Percentiles rank a stretch among this genome's conserved stretches.
phyloP scores from a whole-genome alignment of 129 eudicot genomes.

The Centaurea solstitialis region DNA sequence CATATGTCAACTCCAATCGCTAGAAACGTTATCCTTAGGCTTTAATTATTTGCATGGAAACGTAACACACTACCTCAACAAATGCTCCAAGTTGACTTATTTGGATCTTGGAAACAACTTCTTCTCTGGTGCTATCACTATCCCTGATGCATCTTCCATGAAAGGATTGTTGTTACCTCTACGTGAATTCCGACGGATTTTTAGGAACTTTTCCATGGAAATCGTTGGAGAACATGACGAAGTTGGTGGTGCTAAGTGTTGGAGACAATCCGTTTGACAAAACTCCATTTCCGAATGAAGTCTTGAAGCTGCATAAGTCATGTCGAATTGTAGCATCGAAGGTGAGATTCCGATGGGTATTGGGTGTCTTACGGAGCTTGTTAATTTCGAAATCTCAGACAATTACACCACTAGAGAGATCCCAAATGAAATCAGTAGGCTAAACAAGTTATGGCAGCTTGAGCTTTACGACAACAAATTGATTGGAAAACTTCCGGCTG shows the following conservation, averaged over 20 bases:
- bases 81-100: too few relatives aligned
- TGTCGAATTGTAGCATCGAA: conserved; percentile 69
- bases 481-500: too few relatives aligned
- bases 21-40: conserved; percentile 67
- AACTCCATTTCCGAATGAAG: conserved; percentile 57
- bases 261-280: conserved; percentile 66
- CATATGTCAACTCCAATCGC: conserved; percentile 50
- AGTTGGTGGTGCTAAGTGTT: too few relatives aligned
- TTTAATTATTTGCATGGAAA: conserved; percentile 45
- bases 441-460: too few relatives aligned
- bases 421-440: conserved; percentile 58
- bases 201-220: conserved; percentile 70
- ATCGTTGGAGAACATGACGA: conserved; percentile 54
- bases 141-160: conserved; percentile 60
- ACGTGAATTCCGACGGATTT: conserved; percentile 58
- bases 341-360: conserved; percentile 73
- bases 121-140: too few relatives aligned
- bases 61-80: conserved; percentile 41
- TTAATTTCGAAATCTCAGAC: conserved; percentile 52
- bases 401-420: conserved; percentile 64
- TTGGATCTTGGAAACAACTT: too few relatives aligned
- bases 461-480: too few relatives aligned
- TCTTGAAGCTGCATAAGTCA: conserved; percentile 38
- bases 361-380: conserved; percentile 58
- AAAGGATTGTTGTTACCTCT: conserved; percentile 38